These are phyloP conservation scores for Lactarius tabidus DNA, from an alignment of 768 basidiomycete species.

Conservation along the genomic window DNA sequence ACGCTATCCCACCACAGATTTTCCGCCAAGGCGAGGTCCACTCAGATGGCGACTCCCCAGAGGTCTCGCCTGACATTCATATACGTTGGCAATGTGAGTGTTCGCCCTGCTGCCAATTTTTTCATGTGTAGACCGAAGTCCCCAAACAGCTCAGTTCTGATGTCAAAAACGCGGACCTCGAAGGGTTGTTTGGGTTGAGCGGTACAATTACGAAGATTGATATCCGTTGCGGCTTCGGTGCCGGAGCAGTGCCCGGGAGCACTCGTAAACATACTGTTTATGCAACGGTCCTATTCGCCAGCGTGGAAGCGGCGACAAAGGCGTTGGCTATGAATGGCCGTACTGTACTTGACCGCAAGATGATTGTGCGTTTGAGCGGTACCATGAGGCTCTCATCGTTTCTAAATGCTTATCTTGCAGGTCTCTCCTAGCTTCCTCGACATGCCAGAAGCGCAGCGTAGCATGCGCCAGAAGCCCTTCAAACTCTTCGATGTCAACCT, in stretches of 20 bases:
- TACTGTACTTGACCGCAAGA: conserved; percentile 4
- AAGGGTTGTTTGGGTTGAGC: conserved; percentile 35
- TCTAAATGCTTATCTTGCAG: conserved; percentile 1
- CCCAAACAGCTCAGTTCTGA: conserved; percentile 26
- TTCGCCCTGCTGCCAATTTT: conserved; percentile 27
- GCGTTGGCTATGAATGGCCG: background rate
- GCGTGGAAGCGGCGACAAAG: background rate
- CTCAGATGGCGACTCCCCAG: background rate
- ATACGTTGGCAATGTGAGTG: conserved; percentile 62
- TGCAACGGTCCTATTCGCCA: conserved; percentile 12
- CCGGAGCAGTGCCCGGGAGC: background rate
- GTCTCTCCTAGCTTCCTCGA: conserved; percentile 16
- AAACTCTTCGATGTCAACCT: background rate
- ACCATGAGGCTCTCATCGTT: background rate
- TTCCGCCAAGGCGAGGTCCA: conserved; percentile 4
- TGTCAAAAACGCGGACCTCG: conserved; percentile 36
- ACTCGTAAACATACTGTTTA: conserved; percentile 3
- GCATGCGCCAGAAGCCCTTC: background rate
- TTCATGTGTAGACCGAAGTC: background rate
- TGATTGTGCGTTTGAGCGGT: conserved; percentile 11
- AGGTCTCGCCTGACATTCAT: conserved; percentile 34
- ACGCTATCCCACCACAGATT: background rate
- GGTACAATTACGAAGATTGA: conserved; percentile 36
- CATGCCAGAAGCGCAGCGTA: conserved; percentile 9
- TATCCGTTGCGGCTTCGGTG: conserved; percentile 38